Base-by-base conservation (phyloP, 2,329 filamentous ascomycete genomes). In the Cadophora luteo-olivacea region DNA sequence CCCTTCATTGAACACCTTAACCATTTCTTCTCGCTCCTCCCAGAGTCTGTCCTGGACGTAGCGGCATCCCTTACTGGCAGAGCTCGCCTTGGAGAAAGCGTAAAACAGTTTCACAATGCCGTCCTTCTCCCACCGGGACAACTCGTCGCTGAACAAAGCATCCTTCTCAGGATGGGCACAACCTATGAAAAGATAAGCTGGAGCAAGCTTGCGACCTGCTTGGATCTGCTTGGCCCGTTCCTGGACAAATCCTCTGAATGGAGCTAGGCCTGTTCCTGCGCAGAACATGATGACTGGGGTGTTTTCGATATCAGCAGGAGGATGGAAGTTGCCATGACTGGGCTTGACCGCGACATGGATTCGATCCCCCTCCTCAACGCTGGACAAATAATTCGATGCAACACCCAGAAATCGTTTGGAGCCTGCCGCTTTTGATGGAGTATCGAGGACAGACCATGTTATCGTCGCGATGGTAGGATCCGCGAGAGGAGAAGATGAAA, bases 401-500 rank as follows among this genome's bases (percentile, higher is more conserved):
- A 85, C 82, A 49, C 84, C 84, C 4, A 81, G 72, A 74, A 81
- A 80, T 51, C 89, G 1, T 85, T 86, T 0, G 22, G 63, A 9
- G 32, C 52, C 61, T 9, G 51, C 61, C 6, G 66, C 57, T 32
- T 72, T 73, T 0, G 84, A 82, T 0, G 82, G 81, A 3, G 81
- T 80, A 63, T 85, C 82, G 45, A 88, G 80, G 2, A 90, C 84
- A 11, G 82, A 82, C 77, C 87, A 89, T 0, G 87, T 94, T 25
- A 97, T 83, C 9, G 82, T 82, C 0, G 86, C 86, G 5, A 78
- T 75, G 3, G 96, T 82, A 2, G 97, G 83, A 63, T 97, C 90
- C 6, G 81, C 82, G 0, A 92, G 82, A 0, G 91, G 90, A 0
- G 91, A 92, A 0, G 91, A 93, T 0, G 91, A 93, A 75, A 94